phyloP scores from a whole-genome alignment of 371 early-diverging fungal genomes.

The Chytridiales sp. region DNA sequence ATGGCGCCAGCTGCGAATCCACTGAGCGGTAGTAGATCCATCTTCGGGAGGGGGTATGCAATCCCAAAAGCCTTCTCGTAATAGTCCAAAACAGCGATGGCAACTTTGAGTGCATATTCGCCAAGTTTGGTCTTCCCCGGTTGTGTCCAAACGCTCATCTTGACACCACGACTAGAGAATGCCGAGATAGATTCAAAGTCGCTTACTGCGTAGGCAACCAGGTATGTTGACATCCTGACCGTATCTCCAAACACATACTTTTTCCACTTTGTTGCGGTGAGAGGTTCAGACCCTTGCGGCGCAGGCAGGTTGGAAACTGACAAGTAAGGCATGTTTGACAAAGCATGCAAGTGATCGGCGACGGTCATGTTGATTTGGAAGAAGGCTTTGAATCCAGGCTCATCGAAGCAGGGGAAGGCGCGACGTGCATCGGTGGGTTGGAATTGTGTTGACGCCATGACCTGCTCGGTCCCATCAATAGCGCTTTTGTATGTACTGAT shows the following conservation, averaged over 20 bases:
- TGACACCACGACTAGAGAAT: conserved; percentile 46
- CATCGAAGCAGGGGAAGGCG: conserved; percentile 76
- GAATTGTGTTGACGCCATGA: conserved; percentile 84
- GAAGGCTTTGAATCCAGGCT: conserved; percentile 66
- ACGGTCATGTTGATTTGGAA: conserved; percentile 80
- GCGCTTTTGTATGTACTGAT: background rate
- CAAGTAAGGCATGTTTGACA: conserved; percentile 77
- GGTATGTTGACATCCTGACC: conserved; percentile 83
- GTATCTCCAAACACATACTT: conserved; percentile 71
- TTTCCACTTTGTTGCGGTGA: no score
- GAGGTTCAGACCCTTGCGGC: background rate
- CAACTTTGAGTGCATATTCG: conserved; percentile 63
- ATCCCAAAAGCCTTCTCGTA: conserved; percentile 72
- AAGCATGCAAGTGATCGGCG: conserved; percentile 58
- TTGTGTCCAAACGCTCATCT: conserved; percentile 26
- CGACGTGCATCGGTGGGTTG: conserved; percentile 82
- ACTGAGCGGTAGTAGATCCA: conserved; percentile 78
- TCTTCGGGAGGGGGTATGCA: conserved; percentile 80
- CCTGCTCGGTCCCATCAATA: conserved; percentile 20
- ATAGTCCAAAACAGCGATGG: conserved; percentile 65
- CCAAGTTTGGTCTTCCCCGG: conserved; percentile 28
- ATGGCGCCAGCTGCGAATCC: conserved; percentile 74
- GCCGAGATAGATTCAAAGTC: conserved; percentile 78
- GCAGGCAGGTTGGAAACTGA: background rate
- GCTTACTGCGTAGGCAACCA: conserved; percentile 63